Percentiles rank a stretch among this genome's conserved stretches.
These are phyloP conservation scores for Kondoa subrosea DNA, from an alignment of 768 basidiomycete genomes.

Conservation along the genomic window DNA sequence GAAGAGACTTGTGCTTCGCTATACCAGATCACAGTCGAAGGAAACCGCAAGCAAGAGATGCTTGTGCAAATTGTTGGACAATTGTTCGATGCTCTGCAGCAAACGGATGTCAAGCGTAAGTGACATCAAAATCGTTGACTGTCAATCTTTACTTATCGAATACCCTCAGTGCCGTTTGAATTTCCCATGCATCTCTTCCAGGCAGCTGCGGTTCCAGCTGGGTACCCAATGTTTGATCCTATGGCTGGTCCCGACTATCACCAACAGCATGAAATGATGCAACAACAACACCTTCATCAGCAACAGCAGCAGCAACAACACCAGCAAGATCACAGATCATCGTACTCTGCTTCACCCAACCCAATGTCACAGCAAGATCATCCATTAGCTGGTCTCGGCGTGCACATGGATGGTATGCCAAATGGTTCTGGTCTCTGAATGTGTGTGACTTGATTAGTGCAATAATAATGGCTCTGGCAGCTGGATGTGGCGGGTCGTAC, in stretches of 20 bases:
- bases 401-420: not conserved
- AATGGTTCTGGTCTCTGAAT: not conserved
- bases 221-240: not conserved
- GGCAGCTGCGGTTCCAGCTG: not conserved
- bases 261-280: not conserved
- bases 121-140: not conserved
- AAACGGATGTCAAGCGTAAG: not conserved
- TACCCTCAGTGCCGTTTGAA: not conserved
- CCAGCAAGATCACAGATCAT: not conserved
- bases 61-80: not conserved
- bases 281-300: not conserved
- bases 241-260: no score
- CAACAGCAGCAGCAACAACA: not conserved
- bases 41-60: not conserved
- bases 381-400: not conserved
- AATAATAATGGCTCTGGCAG: no score
- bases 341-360: not conserved
- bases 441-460: not conserved
- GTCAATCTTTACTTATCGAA: not conserved
- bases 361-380: not conserved
- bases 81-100: not conserved
- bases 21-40: constrained; percentile 32
- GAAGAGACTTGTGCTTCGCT: constrained; percentile 54
- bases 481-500: no score
- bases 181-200: not conserved